Base-by-base conservation (phyloP, 495 filamentous ascomycete genomes). In the Platismatia glauca region DNA sequence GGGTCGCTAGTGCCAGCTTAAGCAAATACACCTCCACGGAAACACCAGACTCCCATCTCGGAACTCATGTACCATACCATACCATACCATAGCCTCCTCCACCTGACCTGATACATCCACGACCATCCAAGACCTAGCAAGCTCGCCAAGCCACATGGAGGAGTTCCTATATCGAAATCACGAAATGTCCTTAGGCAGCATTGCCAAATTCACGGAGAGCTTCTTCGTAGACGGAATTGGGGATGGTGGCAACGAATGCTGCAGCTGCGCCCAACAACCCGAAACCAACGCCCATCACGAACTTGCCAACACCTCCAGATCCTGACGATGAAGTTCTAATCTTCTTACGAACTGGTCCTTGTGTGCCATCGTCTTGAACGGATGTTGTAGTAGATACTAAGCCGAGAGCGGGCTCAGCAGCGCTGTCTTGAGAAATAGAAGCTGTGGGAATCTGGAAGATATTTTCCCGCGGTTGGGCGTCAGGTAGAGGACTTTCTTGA, bases 201-300 rank as follows among this genome's bases (percentile, higher is more conserved):
- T 64, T 62, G 13, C 31, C n/a, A 22, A 66, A 37, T 55, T 70
- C 68, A 57, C 64, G 64, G 34, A 68, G 39, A 20, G 68, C 67
- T 55, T 70, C 68, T 22, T 68, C 66, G 37, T 60, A 62, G 20
- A 70, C 66, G 52, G 59, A 64, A 33, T 35, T 50, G 18, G 68
- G 68, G 31, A 62, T 66, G 1, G 66, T 66, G 12, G 66, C 66
- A 48, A 70, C 34, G 18, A 70, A 64, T 7, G 61, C 59, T 16
- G 68, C 64, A 60, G 68, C 57, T n/a, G 62, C 66, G 24, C 66
- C 68, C 4, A 62, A 53, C 35, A 66, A 55, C 27, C 68, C 68
- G 34, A 68, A 29, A 18, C 58, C 59, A 20, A 67, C 59, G 8
- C 66, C 68, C 27, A 64, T 61, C 15, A 70, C 57, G 38, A 68